Base-by-base conservation (phyloP, 768 basidiomycete species). In the Cystofilobasidium ferigula region DNA sequence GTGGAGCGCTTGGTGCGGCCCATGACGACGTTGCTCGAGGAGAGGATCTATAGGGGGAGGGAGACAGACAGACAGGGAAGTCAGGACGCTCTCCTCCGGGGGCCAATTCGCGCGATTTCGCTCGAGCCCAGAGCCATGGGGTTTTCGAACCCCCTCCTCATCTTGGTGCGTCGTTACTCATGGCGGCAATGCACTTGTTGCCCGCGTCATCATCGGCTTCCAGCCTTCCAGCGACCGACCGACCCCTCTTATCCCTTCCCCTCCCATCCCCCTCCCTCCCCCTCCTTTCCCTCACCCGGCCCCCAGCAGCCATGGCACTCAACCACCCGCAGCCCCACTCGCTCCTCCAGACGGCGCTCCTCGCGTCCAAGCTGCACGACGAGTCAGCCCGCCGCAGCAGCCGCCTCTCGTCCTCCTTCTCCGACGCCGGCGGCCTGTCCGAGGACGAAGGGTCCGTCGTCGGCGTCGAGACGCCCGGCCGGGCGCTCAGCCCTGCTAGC, bases 301-400 rank as follows among this genome's bases (percentile, higher is more conserved):
- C 13, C 40, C 26, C 48, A 53, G 28, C 57, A 26, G 54, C 26
- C 62, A 47, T 51, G 47, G 20, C 51, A 28, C 34, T 24, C 34
- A 51, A 51, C 24, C 65, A 68, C 28, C 66, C 60, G 3, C 66
- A 53, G n/a, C 54, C 51, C 3, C 48, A 56, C 12, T 62, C 66
- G 3, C 67, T 68, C 28, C 67, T 68, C 56, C 67, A 68, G 35
- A 63, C 67, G 5, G 67, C 67, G n/a, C 56, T 68, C 42, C 60
- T 67, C n/a, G 56, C 65, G 13, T 61, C 56, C 42, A 68, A 68
- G 32, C 61, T 68, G 35, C 60, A 68, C 32, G 60, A 56, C 36
- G 54, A 62, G 16, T 36, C 51, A 18, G 12, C n/a, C 34, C 3
- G 30, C 24, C 38, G 22, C 57, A 38, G 26, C 20, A 8, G 16